Conservation (phyloP, 2,329 filamentous ascomycete genomes). For the Xylaria hypoxylon region DNA sequence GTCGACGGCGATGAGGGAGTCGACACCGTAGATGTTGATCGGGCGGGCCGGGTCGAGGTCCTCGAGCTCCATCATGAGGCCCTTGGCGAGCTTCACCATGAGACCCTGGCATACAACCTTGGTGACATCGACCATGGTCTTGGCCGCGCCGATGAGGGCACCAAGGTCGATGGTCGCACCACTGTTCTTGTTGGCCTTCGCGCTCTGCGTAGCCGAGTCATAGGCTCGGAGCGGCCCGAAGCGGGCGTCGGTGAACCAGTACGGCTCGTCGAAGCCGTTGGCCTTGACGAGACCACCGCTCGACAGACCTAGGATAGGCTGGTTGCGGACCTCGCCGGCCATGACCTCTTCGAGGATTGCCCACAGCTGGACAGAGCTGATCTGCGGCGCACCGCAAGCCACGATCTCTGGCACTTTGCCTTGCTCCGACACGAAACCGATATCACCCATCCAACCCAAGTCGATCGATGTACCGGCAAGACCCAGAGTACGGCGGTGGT, state of each 20-base stretch:
- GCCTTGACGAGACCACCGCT: conserved; percentile 47
- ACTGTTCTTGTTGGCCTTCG: conserved; percentile 38
- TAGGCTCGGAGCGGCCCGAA: conserved; percentile 45
- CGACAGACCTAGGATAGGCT: conserved; percentile 46
- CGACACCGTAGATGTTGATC: conserved; percentile 47
- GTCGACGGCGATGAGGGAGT: conserved; percentile 48
- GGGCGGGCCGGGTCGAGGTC: conserved; percentile 46
- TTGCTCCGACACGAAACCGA: conserved; percentile 47
- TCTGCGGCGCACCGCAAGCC: conserved; percentile 45
- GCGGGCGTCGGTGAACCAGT: conserved; percentile 49
- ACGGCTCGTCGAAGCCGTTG: conserved; percentile 48
- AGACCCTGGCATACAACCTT: conserved; percentile 44
- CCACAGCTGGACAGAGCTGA: conserved; percentile 43
- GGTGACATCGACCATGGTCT: conserved; percentile 42
- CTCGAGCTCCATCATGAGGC: conserved; percentile 50
- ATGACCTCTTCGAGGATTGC: conserved; percentile 45
- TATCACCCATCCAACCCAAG: conserved; percentile 48
- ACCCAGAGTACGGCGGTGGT: conserved; percentile 46
- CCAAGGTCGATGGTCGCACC: conserved; percentile 40
- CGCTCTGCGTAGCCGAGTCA: conserved; percentile 40
- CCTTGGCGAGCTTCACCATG: conserved; percentile 48
- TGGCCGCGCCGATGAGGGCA: conserved; percentile 40
- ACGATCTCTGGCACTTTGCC: conserved; percentile 49
- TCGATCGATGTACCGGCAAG: conserved; percentile 46
- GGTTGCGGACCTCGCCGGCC: conserved; percentile 43